These are phyloP conservation scores for Westerdykella aurantiaca DNA, from an alignment of 2,329 filamentous ascomycete species.

Conservation along the genomic window DNA sequence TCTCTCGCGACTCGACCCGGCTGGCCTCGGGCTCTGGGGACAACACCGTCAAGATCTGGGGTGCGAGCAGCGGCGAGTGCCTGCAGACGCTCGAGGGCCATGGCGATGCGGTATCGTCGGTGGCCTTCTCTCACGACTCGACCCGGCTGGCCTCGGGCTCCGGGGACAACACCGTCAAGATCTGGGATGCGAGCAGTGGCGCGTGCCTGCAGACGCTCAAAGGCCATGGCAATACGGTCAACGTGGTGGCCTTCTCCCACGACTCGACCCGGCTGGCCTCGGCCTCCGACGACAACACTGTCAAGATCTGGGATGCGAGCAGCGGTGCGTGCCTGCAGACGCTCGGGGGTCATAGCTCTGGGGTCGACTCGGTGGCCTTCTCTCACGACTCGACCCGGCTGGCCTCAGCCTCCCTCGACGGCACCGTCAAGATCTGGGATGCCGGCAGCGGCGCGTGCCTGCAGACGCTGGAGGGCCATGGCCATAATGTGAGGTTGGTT, in stretches of 20 bases:
- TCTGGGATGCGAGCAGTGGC: slow-evolving; percentile 1
- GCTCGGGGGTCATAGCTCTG: slow-evolving; percentile 12
- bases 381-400: slow-evolving; percentile 13
- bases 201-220: slow-evolving; percentile 16
- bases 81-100: slow-evolving; percentile 2
- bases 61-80: background rate
- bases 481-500: slow-evolving; percentile 6
- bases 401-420: slow-evolving; percentile 13
- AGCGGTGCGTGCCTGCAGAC: slow-evolving; percentile 5
- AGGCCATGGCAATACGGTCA: background rate
- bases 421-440: slow-evolving; percentile 16
- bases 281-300: slow-evolving; percentile 3
- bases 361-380: slow-evolving; percentile 15
- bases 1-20: background rate
- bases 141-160: background rate
- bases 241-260: too few species aligned
- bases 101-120: background rate
- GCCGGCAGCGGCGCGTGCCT: slow-evolving; percentile 9
- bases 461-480: slow-evolving; percentile 11
- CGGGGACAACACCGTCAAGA: slow-evolving; percentile 5
- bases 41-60: background rate
- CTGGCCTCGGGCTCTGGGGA: background rate
- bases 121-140: too few species aligned
- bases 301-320: slow-evolving; percentile 3
- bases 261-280: background rate